These are phyloP conservation scores for Chaetomiaceae sp. DNA, from an alignment of 2,329 filamentous ascomycete genomes.

Conservation along the genomic window DNA sequence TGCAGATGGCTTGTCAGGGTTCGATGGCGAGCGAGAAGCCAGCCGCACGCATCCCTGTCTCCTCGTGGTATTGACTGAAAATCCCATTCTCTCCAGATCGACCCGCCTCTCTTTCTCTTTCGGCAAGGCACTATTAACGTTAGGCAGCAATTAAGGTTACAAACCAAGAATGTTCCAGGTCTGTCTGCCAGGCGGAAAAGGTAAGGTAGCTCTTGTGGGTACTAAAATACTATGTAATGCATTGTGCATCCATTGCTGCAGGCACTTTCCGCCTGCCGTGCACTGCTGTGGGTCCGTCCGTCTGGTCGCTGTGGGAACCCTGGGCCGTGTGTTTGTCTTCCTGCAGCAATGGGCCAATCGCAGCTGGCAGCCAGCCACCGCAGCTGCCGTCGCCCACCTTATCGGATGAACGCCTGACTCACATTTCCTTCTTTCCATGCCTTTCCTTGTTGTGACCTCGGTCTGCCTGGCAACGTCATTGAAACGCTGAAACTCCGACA, in stretches of 20 bases:
- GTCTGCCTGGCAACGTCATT: constrained; percentile 18
- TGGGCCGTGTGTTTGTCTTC: constrained; percentile 15
- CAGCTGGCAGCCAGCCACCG: constrained; percentile 5
- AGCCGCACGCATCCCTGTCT: neutral
- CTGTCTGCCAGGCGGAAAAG: too few relatives aligned
- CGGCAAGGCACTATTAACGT: too few relatives aligned
- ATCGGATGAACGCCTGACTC: constrained; percentile 14
- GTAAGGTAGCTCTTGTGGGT: too few relatives aligned
- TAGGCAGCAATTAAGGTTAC: too few relatives aligned
- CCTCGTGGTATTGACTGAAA: neutral
- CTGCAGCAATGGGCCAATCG: constrained; percentile 18
- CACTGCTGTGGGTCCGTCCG: too few relatives aligned
- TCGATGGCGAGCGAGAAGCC: too few relatives aligned
- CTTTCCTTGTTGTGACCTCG: neutral
- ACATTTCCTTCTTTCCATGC: neutral
- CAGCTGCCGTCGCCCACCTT: constrained; percentile 5
- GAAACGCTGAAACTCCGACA: neutral
- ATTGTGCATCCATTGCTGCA: too few relatives aligned
- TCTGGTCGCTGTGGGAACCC: constrained; percentile 23
- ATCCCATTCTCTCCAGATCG: too few relatives aligned
- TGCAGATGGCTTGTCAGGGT: too few relatives aligned
- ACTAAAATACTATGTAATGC: too few relatives aligned
- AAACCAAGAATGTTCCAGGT: too few relatives aligned
- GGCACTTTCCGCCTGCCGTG: constrained; percentile 3
- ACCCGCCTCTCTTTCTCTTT: too few relatives aligned